A percentile compares a stretch with the other conserved stretches of the same genome.
These are phyloP conservation scores for Hypoxylon fragiforme DNA, from an alignment of 495 filamentous ascomycete species.

Conservation along the genomic window DNA sequence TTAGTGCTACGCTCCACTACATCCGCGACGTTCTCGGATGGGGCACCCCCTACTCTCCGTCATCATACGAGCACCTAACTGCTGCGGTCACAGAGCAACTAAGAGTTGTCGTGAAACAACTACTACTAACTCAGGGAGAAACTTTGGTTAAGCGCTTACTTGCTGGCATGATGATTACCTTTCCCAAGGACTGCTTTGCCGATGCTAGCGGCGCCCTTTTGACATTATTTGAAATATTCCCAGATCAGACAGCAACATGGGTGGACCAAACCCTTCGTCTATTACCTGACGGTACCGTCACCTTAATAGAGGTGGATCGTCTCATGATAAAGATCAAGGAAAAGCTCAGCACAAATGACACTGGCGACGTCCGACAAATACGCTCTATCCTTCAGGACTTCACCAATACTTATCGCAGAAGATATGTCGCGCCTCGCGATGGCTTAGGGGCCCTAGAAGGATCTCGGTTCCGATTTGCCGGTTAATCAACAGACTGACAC, in stretches of 20 bases:
- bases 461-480: slow-evolving; percentile 79
- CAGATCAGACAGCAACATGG: slow-evolving; percentile 74
- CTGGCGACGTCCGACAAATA: slow-evolving; percentile 67
- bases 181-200: slow-evolving; percentile 90
- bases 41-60: slow-evolving; percentile 69
- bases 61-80: slow-evolving; percentile 66
- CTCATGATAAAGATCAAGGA: slow-evolving; percentile 67
- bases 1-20: slow-evolving; percentile 90
- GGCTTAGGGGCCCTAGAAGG: slow-evolving; percentile 85
- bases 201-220: slow-evolving; percentile 93
- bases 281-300: slow-evolving; percentile 80
- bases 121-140: slow-evolving; percentile 74
- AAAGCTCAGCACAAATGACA: slow-evolving; percentile 69
- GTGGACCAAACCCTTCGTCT: slow-evolving; percentile 79
- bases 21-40: slow-evolving; percentile 91
- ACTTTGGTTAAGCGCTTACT: slow-evolving; percentile 79
- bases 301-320: slow-evolving; percentile 60
- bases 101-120: slow-evolving; percentile 69
- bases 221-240: slow-evolving; percentile 83
- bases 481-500: slow-evolving; percentile 39
- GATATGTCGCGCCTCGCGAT: slow-evolving; percentile 93
- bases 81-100: slow-evolving; percentile 58
- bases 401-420: slow-evolving; percentile 86
- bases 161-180: slow-evolving; percentile 98
- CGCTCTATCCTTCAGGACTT: slow-evolving; percentile 91